Base-by-base conservation (phyloP, 768 basidiomycete species). In the Hysterangium stoloniferum region DNA sequence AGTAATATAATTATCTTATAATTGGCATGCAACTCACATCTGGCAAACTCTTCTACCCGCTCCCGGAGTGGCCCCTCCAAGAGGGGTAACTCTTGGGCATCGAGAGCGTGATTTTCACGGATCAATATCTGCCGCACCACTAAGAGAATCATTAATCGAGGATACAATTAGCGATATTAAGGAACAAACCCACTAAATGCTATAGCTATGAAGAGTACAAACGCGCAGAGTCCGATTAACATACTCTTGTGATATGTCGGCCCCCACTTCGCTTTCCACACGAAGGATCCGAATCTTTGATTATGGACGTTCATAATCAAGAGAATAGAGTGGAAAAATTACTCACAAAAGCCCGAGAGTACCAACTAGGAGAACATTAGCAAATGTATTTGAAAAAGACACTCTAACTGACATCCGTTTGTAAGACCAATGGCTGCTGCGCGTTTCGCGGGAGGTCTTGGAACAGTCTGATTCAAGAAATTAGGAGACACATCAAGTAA, bases 211-310 rank as follows among this genome's bases (percentile, higher is more conserved):
- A 49, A 50, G 27, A 60, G 48, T 3, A 55, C 58, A 9, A 75
- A 57, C 12, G 65, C 57, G 9, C 60, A 63, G 19, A 72, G 54
- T 6, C 66, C 66, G 45, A 84, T 78, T 35, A 68, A 66, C 78
- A 83, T 79, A 0, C 79, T 79, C 36, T 68, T 79, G 42, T 80
- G 79, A 57, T 83, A 84, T 53, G 70, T 56, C 1, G 82, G 81
- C 6, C 78, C 69, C 80, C 81, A 84, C n/a, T 61, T 59, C 3
- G 74, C 58, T 57, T 76, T 76, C 82, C 82, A 84, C 0, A 74
- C 54, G 42, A 44, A 56, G 6, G 52, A 53, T 31, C 47, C 52
- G 20, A 45, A 45, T 36, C 41, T 43, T 7, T 9, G 36, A 29
- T 35, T 12, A 46, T 3, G 17, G 20, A 51, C 19, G 25, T 50